Conservation (phyloP, 2,329 filamentous ascomycete species). For the Ophiobolus disseminans region DNA sequence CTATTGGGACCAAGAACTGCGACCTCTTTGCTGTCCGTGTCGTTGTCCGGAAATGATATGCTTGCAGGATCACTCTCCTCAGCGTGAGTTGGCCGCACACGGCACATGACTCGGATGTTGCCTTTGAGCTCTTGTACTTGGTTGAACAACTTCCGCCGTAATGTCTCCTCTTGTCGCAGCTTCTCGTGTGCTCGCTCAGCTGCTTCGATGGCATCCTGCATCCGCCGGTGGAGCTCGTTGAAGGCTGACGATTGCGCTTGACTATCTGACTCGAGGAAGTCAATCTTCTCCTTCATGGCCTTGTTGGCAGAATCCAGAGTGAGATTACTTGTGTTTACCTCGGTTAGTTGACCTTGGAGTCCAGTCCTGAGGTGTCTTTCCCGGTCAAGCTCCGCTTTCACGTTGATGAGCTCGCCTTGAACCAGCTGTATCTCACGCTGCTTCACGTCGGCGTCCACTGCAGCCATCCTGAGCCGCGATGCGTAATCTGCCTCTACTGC, state of each 20-base stretch:
- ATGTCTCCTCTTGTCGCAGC: conserved; percentile 86
- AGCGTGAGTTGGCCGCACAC: conserved; percentile 78
- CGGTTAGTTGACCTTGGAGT: conserved; percentile 61
- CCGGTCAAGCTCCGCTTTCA: conserved; percentile 52
- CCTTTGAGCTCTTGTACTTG: conserved; percentile 97
- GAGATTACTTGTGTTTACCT: conserved; percentile 49
- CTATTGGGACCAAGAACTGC: conserved; percentile 83
- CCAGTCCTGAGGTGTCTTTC: conserved; percentile 68
- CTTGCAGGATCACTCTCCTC: conserved; percentile 69
- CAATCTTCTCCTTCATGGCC: conserved; percentile 79
- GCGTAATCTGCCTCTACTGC: conserved; percentile 65
- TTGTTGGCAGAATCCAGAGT: conserved; percentile 77
- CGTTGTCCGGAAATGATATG: conserved; percentile 78
- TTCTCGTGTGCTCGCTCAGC: conserved; percentile 79
- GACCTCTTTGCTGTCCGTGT: conserved; percentile 87
- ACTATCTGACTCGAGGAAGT: conserved; percentile 88
- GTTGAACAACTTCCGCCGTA: conserved; percentile 91
- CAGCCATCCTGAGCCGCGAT: conserved; percentile 64
- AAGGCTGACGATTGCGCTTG: conserved; percentile 89
- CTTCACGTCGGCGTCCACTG: conserved; percentile 64
- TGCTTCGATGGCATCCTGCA: conserved; percentile 76
- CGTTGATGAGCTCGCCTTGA: conserved; percentile 59
- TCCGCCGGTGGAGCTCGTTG: conserved; percentile 77
- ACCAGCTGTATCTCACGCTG: conserved; percentile 61
- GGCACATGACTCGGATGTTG: conserved; percentile 97